Percentiles rank a stretch among this genome's conserved stretches.
Evolutionary conservation across 1,284 basidiomycete genomes (phyloP).

Genomic region (Trichosporon faecale): DNA sequence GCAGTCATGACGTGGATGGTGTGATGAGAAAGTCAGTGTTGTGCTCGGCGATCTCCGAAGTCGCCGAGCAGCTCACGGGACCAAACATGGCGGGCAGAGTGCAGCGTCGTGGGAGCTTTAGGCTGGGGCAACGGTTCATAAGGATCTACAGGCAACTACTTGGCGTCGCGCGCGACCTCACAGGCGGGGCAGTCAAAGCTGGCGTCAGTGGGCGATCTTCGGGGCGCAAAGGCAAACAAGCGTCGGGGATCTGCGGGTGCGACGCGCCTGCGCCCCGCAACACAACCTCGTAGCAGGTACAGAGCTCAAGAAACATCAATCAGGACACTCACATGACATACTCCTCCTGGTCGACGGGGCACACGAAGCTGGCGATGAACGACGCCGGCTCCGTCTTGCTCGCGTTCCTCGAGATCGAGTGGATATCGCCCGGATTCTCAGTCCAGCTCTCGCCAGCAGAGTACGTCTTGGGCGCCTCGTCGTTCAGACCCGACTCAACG

Average conservation of each 20-base stretch:
- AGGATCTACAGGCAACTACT: not conserved
- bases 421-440: slow-evolving; percentile 18
- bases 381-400: slow-evolving; percentile 12
- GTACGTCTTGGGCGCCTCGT: slow-evolving; percentile 13
- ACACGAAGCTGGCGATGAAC: slow-evolving; percentile 14
- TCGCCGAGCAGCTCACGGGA: not conserved
- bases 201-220: not conserved
- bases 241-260: too few species aligned
- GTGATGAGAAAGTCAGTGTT: not conserved
- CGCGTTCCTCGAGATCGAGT: slow-evolving; percentile 12
- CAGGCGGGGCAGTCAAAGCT: slow-evolving; percentile 14
- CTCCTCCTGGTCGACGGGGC: slow-evolving; percentile 15
- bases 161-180: slow-evolving; percentile 9
- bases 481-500: slow-evolving; percentile 10
- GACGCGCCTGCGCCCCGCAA: too few species aligned
- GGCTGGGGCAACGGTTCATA: not conserved
- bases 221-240: too few species aligned
- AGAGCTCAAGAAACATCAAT: not conserved
- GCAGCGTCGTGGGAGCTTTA: not conserved
- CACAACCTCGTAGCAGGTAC: too few species aligned
- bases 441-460: slow-evolving; percentile 12
- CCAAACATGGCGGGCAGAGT: not conserved
- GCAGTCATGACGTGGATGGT: not conserved
- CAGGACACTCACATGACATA: slow-evolving; percentile 17
- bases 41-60: too few species aligned